Evolutionary conservation across 2,329 filamentous ascomycete species (phyloP).

Genomic region (Fusarium sarcochroum): DNA sequence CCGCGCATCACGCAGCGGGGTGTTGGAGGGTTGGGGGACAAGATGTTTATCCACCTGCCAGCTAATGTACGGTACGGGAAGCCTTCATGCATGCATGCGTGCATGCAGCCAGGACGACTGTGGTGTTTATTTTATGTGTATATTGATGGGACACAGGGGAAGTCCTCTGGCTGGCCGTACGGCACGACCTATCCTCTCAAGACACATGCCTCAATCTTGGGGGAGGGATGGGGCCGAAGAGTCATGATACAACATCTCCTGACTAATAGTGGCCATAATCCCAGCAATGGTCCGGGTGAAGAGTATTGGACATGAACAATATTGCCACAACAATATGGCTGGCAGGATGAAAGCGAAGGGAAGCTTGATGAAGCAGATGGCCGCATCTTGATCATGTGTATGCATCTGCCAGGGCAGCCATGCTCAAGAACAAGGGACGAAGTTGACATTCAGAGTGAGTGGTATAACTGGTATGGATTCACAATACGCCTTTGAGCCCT

Average conservation of each 20-base stretch:
- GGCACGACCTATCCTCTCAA: slow-evolving; percentile 29
- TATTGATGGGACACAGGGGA: slow-evolving; percentile 36
- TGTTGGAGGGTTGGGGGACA: slow-evolving; percentile 39
- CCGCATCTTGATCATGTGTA: slow-evolving; percentile 33
- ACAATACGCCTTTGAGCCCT: slow-evolving; percentile 23
- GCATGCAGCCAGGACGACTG: slow-evolving; percentile 44
- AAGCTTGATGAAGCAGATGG: slow-evolving; percentile 32
- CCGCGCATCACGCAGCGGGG: slow-evolving; percentile 49
- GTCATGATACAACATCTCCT: slow-evolving; percentile 27
- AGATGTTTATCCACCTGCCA: slow-evolving; percentile 47
- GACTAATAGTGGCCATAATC: slow-evolving; percentile 14
- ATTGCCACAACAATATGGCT: slow-evolving; percentile 1
- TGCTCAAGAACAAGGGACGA: slow-evolving; percentile 20
- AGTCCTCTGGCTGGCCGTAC: slow-evolving; percentile 16
- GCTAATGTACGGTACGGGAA: slow-evolving; percentile 47
- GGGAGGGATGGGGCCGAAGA: slow-evolving; percentile 11
- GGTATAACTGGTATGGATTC: slow-evolving; percentile 11
- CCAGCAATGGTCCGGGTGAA: slow-evolving; percentile 8
- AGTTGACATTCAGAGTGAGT: neutral
- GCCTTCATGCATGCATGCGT: slow-evolving; percentile 43
- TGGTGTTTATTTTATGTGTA: slow-evolving; percentile 39
- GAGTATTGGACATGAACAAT: slow-evolving; percentile 3
- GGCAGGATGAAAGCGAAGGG: slow-evolving; percentile 11
- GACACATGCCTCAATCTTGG: slow-evolving; percentile 18
- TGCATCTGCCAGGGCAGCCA: slow-evolving; percentile 20